Evolutionary conservation across 2,329 filamentous ascomycete species (phyloP), one percentile per base, ranked within the genome.

Genomic region (Apiospora kogelbergensis): DNA sequence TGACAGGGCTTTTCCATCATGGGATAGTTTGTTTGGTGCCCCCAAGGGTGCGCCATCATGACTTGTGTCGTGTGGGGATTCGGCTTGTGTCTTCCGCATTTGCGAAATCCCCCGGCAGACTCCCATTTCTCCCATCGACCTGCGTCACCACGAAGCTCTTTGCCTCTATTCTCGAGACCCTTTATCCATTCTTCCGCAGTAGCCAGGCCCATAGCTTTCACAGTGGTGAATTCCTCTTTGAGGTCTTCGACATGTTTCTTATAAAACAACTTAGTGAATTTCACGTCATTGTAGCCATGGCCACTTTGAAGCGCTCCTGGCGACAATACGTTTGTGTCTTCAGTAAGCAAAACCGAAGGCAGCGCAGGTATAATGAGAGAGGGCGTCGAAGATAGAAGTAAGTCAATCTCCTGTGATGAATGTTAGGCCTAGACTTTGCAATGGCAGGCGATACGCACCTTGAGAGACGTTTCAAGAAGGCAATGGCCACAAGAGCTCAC

Each of bases 151-250:
- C 89, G 86, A 65, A 84, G 81, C 69, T 88, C 84, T 73, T 87
- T 88, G 11, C 92, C 91, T 69, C 88, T 85, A 37, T 81, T 82
- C 57, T 89, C 86, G 3, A 96, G 84, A 11, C 93, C 93, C 79
- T 95, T 95, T 40, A 90, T 83, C 93, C 93, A 96, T 78, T 95
- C 93, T 73, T 93, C 91, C 4, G 87, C 86, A 13, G 90, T 88
- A 53, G 90, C 90, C 60, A 85, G 74, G n/a, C 93, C 91, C 73
- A 93, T 85, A n/a, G 83, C 80, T 73, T 88, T 88, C 67, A 90
- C 91, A 6, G 88, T 82, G 57, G 87, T 81, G 72, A 93, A 89
- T 74, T 93, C 89, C 41, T 81, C 77, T 69, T 86, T 86, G 71
- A 95, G 85, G 9, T 84, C 83, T 33, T 90, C 84, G 44, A 94